Evolutionary conservation across 163 green algal species (phyloP).

Genomic region (Volvox carteri): DNA sequence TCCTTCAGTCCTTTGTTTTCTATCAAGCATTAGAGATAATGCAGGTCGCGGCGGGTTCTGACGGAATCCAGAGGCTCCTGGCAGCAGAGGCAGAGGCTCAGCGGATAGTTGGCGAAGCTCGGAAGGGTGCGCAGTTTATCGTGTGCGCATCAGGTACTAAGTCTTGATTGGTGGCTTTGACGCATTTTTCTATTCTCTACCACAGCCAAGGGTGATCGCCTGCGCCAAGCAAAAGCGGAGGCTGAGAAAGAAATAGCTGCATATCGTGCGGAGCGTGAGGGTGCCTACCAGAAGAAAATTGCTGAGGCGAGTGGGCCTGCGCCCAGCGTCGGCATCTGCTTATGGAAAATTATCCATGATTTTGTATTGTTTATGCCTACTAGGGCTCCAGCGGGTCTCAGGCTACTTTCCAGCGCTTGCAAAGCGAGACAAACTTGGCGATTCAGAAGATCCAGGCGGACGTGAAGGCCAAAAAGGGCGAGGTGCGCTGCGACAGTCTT

Average conservation of each 20-base stretch:
- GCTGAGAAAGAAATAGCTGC: constrained; percentile 89
- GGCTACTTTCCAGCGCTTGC: constrained; percentile 76
- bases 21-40: too few species aligned
- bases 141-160: not conserved
- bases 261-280: constrained; percentile 87
- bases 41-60: constrained; percentile 81
- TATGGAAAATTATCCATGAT: not conserved
- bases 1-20: too few species aligned
- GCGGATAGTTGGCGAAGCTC: constrained; percentile 84
- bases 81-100: constrained; percentile 91
- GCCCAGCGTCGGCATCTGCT: not conserved
- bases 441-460: constrained; percentile 78
- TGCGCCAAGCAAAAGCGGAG: constrained; percentile 92
- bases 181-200: not conserved
- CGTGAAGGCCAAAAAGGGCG: constrained; percentile 81
- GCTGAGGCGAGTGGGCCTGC: constrained; percentile 66
- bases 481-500: constrained; percentile 72
- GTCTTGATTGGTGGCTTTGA: constrained; percentile 25
- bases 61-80: constrained; percentile 92
- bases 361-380: not conserved
- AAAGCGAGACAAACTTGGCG: constrained; percentile 69
- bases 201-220: constrained; percentile 84
- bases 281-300: constrained; percentile 87
- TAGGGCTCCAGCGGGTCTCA: constrained; percentile 79
- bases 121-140: constrained; percentile 78